Evolutionary conservation across 441 rosid genomes (phyloP), one percentile per base, ranked within the genome.

Genomic region (Biscutella laevigata): DNA sequence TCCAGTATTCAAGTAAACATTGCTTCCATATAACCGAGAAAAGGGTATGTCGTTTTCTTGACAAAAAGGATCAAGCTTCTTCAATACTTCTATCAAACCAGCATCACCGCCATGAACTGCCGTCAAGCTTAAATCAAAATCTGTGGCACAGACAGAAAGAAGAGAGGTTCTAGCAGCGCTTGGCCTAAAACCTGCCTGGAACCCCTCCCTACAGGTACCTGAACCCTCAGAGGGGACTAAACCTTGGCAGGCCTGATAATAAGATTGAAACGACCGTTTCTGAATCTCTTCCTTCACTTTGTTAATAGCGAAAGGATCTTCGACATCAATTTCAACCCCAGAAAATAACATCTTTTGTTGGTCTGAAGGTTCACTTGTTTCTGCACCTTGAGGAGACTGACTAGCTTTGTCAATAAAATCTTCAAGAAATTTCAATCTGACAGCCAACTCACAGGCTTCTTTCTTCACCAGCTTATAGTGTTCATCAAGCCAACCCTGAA

Each of bases 401-500:
- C 61, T 69, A 32, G 69, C 69, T 45, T 79, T 77, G 42, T 68
- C 62, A 59, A 79, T 61, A 53, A 75, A 59, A 69, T 85, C 92
- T 74, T 87, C 92, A 49, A 90, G 79, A 77, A 83, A 79, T 61
- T 86, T 83, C 80, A 82, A 68, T 78, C 96, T 78, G 59, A 90
- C 90, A 75, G 98, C 96, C 68, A 82, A 74, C 75, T 94, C 99
- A 69, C 75, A 66, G 22, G 96, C 96, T 77, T 83, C 94, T 25
- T 76, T 83, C 70, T 83, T 94, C 83, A 82, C 69, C 70, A 94
- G 75, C 38, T 68, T 79, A 71, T 80, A 90, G 64, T 84, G 98
- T 70, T 94, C 96, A 74, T 89, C 99, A 77, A 90, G 96, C 99
- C 99, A 94, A 29, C 99, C 99, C 69, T 89, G 98, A 44, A 94